Evolutionary conservation across 2,329 filamentous ascomycete genomes (phyloP), one percentile per base, ranked within the genome.

Genomic region (Trichoderma sp.): DNA sequence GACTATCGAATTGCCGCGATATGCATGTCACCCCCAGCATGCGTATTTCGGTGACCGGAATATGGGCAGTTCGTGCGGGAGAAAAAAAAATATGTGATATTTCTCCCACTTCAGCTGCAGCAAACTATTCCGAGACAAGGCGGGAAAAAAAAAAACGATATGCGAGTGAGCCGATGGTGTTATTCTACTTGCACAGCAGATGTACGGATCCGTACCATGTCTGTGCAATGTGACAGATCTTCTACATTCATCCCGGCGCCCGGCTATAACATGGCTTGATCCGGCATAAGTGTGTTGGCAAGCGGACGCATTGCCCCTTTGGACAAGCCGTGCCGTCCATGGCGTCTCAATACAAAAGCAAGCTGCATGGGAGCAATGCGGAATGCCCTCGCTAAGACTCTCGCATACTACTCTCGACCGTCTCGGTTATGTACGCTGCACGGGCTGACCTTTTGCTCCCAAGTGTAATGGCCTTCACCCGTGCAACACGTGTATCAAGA

Each of bases 391-490:
- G 59, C 59, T 54, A 62, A 47, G 59, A 34, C 14, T 55, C 48
- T 62, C 50, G 48, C 59, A 62, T 62, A 24, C 50, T 45, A 62
- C 50, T 62, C 50, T 55, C 59, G 34, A 26, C 17, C 47, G 24
- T 62, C 59, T 62, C 59, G 59, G 59, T 62, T 62, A 62, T 62
- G 59, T 54, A 62, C 41, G 50, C 48, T 47, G 50, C 59, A 54
- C 30, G 59, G 39, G 50, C 59, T 62, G 59, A 62, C 41, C 7
- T 54, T 45, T 62, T 45, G 21, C n/a, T n/a, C 9, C 59, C 48
- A 59, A 73, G 71, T 73, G 71, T 34, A 69, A 70, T 51, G 71
- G 71, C 28, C 56, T 67, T 56, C 63, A 69, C 17, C 69, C 69
- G 41, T 72, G 71, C 66, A 67, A 66, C 41, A 67, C 69, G 15